phyloP scores from a whole-genome alignment of 768 basidiomycete genomes.

The Panaeolus cyanescens region DNA sequence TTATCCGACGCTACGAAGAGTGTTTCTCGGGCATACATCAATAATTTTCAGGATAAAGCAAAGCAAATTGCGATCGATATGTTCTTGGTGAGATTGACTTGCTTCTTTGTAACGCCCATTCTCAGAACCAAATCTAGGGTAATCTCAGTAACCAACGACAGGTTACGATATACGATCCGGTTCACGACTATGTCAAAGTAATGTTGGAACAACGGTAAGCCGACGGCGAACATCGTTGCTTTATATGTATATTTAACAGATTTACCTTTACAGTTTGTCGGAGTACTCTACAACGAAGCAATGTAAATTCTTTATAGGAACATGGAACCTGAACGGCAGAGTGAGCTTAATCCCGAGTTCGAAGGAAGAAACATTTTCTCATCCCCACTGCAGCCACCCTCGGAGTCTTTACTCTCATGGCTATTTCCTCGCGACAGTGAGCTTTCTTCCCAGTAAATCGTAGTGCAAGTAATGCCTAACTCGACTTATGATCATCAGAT shows the following conservation, averaged over 20 bases:
- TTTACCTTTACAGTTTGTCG: conserved; percentile 45
- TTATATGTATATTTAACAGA: conserved; percentile 13
- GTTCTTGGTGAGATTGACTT: conserved; percentile 68
- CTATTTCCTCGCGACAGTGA: conserved; percentile 82
- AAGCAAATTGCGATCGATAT: conserved; percentile 96
- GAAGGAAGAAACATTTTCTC: background rate
- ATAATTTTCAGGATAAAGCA: conserved; percentile 94
- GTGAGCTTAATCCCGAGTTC: conserved; percentile 40
- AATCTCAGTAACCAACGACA: conserved; percentile 87
- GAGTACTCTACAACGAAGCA: conserved; percentile 84
- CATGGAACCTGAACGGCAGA: conserved; percentile 95
- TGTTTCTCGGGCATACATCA: conserved; percentile 94
- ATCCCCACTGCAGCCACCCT: conserved; percentile 52
- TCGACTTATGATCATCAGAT: conserved; percentile 22
- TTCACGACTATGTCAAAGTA: conserved; percentile 83
- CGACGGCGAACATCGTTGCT: background rate
- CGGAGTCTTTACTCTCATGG: conserved; percentile 87
- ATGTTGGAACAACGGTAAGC: conserved; percentile 68
- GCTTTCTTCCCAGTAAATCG: conserved; percentile 23
- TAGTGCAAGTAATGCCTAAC: conserved; percentile 11
- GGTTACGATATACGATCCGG: conserved; percentile 91
- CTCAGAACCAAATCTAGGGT: conserved; percentile 54
- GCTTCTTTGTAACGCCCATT: background rate
- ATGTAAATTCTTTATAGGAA: conserved; percentile 83
- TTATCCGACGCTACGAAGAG: conserved; percentile 97